Percentiles rank a stretch among this genome's conserved stretches.
Conservation (phyloP, 2,329 filamentous ascomycete species). For the Sclerotinia nivalis region DNA sequence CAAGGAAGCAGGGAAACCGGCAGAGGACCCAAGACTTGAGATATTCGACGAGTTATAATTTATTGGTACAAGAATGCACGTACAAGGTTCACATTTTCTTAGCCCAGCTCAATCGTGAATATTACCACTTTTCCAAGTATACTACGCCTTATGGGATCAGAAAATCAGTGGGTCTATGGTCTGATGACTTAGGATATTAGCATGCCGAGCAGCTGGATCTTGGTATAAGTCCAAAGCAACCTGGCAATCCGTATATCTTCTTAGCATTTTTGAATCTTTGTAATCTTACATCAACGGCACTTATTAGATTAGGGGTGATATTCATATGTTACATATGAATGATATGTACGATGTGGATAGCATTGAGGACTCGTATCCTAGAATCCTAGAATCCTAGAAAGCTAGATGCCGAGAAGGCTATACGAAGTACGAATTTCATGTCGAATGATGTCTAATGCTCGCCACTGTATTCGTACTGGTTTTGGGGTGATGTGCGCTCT, state of each 20-base stretch:
- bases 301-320: neutral
- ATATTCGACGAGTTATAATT: constrained; percentile 41
- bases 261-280: neutral
- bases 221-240: neutral
- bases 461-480: too few relatives aligned
- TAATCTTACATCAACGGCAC: neutral
- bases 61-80: constrained; percentile 5
- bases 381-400: neutral
- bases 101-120: neutral
- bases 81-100: constrained; percentile 9
- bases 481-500: too few relatives aligned
- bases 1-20: constrained; percentile 25
- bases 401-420: neutral
- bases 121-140: constrained; percentile 9
- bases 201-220: constrained; percentile 9
- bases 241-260: neutral
- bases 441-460: neutral
- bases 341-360: neutral
- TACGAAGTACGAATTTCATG: neutral
- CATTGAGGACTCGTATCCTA: neutral
- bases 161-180: constrained; percentile 12
- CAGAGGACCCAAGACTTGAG: constrained; percentile 38
- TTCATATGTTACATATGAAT: neutral
- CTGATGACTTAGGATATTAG: neutral
- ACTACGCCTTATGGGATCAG: neutral